Evolutionary conservation across 2,329 filamentous ascomycete species (phyloP), one percentile per base, ranked within the genome.

Genomic region (Hymenoscyphus scutula): DNA sequence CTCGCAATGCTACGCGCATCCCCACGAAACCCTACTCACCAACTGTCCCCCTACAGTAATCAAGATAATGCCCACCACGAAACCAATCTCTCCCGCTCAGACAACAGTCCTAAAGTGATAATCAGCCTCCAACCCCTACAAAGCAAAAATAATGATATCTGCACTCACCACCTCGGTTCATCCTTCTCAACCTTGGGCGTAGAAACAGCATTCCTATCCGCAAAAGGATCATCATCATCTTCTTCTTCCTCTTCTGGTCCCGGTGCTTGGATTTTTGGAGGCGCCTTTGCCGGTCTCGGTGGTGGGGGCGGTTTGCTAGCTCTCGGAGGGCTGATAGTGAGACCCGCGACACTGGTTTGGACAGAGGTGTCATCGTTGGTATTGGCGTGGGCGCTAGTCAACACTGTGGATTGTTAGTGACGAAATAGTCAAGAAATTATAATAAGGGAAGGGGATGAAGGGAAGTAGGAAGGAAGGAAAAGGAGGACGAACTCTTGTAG

Each of bases 401-500:
- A 70, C 71, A 58, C 17, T 51, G 29, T n/a, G 2, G 38, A 27
- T 2, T 30, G 30, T 70, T 61, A 68, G 69, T 32, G 48, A n/a
- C n/a, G n/a, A n/a, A n/a, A n/a, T n/a, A n/a, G n/a, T n/a, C n/a
- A n/a, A n/a, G n/a, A n/a, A n/a, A n/a, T 15, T 37, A 19, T 32
- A 8, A 13, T 6, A 37, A 19, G 34, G n/a, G 6, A 13, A 23
- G 4, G 32, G 5, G n/a, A 15, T 25, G 23, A 15, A 13, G 23
- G 25, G 19, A 30, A 23, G 19, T 27, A 29, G 29, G 55, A 8
- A 4, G 13, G 17, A 10, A 2, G n/a, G 54, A 27, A 19, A 13
- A 37, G 25, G 10, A 8, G 19, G 34, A 30, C n/a, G 2, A 78
- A 86, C 84, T 85, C 68, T 83, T 79, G 69, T 88, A 89, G 25